These are phyloP conservation scores for Stemphylium lycopersici DNA, from an alignment of 2,329 filamentous ascomycete species.

Conservation along the genomic window DNA sequence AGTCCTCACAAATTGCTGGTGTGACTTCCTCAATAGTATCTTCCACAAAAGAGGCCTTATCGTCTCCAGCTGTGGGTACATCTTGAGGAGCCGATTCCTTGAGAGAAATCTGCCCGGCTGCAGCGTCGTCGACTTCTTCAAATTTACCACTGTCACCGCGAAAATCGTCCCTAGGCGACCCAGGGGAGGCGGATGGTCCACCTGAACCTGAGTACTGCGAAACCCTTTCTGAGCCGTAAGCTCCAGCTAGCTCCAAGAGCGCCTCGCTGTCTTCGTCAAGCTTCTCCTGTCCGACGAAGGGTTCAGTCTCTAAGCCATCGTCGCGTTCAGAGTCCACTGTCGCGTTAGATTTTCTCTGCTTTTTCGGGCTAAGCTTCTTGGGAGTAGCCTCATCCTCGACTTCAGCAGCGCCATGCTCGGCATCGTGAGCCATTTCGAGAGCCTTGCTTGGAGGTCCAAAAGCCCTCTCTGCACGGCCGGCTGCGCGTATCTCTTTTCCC, in stretches of 20 bases:
- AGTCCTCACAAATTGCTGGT: too few species aligned
- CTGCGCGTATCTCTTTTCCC: conserved; percentile 2
- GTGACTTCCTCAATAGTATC: too few species aligned
- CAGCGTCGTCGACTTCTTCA: background rate
- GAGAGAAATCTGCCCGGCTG: background rate
- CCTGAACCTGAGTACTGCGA: background rate
- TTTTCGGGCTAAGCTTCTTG: background rate
- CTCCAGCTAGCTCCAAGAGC: background rate
- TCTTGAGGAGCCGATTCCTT: background rate
- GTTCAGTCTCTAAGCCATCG: background rate
- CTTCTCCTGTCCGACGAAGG: background rate
- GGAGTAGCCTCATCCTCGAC: background rate
- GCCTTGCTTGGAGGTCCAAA: conserved; percentile 12
- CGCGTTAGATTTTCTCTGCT: background rate
- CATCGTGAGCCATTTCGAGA: conserved; percentile 10
- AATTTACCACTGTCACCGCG: background rate
- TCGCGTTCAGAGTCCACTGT: background rate
- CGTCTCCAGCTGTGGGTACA: too few species aligned
- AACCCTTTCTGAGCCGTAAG: background rate
- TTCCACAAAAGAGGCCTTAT: too few species aligned
- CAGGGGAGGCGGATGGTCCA: background rate
- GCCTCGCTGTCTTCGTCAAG: conserved; percentile 2
- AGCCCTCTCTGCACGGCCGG: background rate
- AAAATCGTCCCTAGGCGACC: background rate
- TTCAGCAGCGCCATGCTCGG: background rate